Conservation (phyloP, 2,329 filamentous ascomycete genomes). For the Golovinomyces cichoracearum region DNA sequence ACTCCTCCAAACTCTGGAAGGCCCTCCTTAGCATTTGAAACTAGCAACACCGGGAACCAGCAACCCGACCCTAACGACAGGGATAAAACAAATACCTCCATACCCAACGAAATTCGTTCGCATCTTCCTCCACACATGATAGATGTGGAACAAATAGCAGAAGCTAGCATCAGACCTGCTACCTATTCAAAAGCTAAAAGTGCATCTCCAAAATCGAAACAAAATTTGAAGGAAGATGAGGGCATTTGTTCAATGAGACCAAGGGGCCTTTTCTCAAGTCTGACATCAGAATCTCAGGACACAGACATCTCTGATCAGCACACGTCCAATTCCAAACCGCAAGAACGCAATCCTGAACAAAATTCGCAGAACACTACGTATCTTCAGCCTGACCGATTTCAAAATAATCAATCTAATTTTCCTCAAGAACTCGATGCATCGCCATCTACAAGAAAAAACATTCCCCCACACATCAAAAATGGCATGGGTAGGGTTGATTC, state of each 20-base stretch:
- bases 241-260: background rate
- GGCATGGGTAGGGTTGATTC: constrained; percentile 41
- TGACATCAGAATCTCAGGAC: background rate
- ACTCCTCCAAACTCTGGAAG: constrained; percentile 24
- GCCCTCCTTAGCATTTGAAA: constrained; percentile 36
- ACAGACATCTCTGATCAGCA: constrained; percentile 17
- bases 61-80: constrained; percentile 51
- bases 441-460: background rate
- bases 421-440: background rate
- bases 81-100: constrained; percentile 17
- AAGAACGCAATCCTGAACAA: background rate
- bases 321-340: constrained; percentile 24
- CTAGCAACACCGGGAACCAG: constrained; percentile 40
- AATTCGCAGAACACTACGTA: background rate
- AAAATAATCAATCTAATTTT: constrained; percentile 38
- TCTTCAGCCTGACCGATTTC: constrained; percentile 45
- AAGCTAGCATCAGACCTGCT: constrained; percentile 7
- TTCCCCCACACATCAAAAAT: constrained; percentile 8
- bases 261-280: background rate
- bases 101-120: constrained; percentile 13
- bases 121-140: constrained; percentile 16
- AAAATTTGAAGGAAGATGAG: background rate
- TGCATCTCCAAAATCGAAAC: constrained; percentile 4
- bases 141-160: constrained; percentile 7
- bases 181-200: constrained; percentile 12